phyloP scores from a whole-genome alignment of 306 rosid species.

The Castanea sativa region DNA sequence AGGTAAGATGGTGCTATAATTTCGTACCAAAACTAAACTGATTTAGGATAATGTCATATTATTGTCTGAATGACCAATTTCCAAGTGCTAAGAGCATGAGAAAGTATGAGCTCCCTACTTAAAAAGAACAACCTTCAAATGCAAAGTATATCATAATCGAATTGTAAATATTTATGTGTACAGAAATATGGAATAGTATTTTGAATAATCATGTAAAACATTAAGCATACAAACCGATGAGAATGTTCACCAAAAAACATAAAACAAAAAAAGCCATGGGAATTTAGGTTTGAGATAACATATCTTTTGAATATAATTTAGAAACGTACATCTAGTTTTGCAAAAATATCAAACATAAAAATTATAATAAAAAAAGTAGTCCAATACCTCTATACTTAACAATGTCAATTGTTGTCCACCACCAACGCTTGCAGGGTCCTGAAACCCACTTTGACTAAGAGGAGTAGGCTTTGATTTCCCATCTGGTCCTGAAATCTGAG shows the following conservation, averaged over 20 bases:
- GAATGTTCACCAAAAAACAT: no score
- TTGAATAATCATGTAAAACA: background rate
- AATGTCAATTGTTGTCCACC: slow-evolving; percentile 77
- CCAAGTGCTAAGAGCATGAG: background rate
- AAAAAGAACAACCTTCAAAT: no score
- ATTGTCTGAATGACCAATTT: no score
- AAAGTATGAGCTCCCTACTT: no score
- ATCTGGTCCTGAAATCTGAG: slow-evolving; percentile 84
- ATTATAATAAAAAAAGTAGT: no score
- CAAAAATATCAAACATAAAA: background rate
- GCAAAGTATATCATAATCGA: no score
- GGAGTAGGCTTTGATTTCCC: slow-evolving; percentile 66
- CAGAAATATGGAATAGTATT: no score
- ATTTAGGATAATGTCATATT: background rate
- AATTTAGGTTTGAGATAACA: background rate
- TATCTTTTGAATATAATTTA: background rate
- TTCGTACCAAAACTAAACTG: no score
- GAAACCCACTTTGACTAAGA: slow-evolving; percentile 85
- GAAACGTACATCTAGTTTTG: background rate
- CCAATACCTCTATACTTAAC: slow-evolving; percentile 75
- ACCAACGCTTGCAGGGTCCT: slow-evolving; percentile 83
- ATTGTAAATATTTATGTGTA: no score
- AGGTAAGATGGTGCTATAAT: no score
- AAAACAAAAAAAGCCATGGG: no score
- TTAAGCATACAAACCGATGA: background rate